Conservation (phyloP, 768 basidiomycete species). For the Mycena crocata region DNA sequence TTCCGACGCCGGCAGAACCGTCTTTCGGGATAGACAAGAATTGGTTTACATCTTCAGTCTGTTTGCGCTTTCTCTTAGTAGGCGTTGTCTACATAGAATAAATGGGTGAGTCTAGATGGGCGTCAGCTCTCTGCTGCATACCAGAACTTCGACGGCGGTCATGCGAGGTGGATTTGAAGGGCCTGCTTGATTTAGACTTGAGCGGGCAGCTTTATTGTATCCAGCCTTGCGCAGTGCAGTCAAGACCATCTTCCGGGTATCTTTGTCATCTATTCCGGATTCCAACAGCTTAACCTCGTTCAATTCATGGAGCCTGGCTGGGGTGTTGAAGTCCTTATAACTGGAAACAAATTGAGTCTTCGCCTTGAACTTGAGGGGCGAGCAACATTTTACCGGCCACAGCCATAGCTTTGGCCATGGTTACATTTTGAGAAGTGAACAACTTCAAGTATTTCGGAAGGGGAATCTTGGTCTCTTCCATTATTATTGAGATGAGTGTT, state of each 20-base stretch:
- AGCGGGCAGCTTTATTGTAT: slow-evolving; percentile 52
- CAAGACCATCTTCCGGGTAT: slow-evolving; percentile 70
- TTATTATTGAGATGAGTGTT: background rate
- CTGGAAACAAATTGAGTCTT: slow-evolving; percentile 49
- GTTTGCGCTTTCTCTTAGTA: slow-evolving; percentile 67
- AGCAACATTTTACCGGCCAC: slow-evolving; percentile 77
- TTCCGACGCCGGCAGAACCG: slow-evolving; percentile 62
- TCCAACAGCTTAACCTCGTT: slow-evolving; percentile 68
- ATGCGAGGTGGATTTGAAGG: slow-evolving; percentile 22
- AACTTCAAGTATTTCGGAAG: slow-evolving; percentile 77
- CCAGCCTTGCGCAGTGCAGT: slow-evolving; percentile 73
- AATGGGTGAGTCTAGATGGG: background rate
- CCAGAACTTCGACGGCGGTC: slow-evolving; percentile 31
- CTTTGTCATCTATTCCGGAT: slow-evolving; percentile 72
- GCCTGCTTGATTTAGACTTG: slow-evolving; percentile 37
- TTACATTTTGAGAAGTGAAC: slow-evolving; percentile 66
- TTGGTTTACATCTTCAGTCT: slow-evolving; percentile 62
- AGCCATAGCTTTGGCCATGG: slow-evolving; percentile 75
- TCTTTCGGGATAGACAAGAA: slow-evolving; percentile 66
- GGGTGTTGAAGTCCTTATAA: slow-evolving; percentile 78
- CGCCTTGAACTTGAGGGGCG: background rate
- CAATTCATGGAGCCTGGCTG: slow-evolving; percentile 64
- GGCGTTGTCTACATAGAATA: slow-evolving; percentile 56
- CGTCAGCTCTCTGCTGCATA: background rate
- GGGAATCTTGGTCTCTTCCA: slow-evolving; percentile 59